phyloP scores from a whole-genome alignment of 2,329 filamentous ascomycete species.

The Sphaerostilbella broomeana region DNA sequence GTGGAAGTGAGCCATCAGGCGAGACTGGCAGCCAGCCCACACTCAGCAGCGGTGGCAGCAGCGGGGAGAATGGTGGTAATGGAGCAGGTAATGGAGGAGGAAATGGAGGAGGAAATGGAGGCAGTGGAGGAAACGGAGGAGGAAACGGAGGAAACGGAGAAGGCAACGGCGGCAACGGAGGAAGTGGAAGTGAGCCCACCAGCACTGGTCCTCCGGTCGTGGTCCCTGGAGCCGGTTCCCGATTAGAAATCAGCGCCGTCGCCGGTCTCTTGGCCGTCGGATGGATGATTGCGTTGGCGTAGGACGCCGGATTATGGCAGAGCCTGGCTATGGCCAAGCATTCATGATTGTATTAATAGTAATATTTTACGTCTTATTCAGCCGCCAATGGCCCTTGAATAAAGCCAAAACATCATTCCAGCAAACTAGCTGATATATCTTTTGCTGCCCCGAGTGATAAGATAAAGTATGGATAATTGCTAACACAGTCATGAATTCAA shows the following conservation, averaged over 20 bases:
- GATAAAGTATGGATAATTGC: too few relatives aligned
- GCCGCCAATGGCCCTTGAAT: too few relatives aligned
- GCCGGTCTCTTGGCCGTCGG: constrained; percentile 19
- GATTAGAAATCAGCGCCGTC: constrained; percentile 20
- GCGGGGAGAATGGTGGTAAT: constrained; percentile 1
- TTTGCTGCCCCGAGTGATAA: too few relatives aligned
- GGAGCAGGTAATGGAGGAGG: constrained; percentile 2
- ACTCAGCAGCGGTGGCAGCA: constrained; percentile 7
- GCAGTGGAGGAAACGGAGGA: constrained; percentile 1
- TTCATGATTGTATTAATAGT: too few relatives aligned
- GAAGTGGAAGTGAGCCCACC: neutral
- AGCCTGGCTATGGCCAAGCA: too few relatives aligned
- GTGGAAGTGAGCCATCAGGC: constrained; percentile 4
- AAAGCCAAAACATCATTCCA: too few relatives aligned
- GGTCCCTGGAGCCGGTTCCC: constrained; percentile 14
- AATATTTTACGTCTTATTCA: too few relatives aligned
- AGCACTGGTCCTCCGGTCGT: constrained; percentile 12
- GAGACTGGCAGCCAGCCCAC: neutral
- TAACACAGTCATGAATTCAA: too few relatives aligned
- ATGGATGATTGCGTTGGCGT: constrained; percentile 21
- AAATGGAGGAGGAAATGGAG: constrained; percentile 6
- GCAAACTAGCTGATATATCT: too few relatives aligned
- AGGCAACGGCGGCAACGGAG: neutral
- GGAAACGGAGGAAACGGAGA: neutral
- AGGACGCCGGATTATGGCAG: too few relatives aligned